Base-by-base conservation (phyloP, 805 yeast genomes). In the Pachysolen tannophilus region DNA sequence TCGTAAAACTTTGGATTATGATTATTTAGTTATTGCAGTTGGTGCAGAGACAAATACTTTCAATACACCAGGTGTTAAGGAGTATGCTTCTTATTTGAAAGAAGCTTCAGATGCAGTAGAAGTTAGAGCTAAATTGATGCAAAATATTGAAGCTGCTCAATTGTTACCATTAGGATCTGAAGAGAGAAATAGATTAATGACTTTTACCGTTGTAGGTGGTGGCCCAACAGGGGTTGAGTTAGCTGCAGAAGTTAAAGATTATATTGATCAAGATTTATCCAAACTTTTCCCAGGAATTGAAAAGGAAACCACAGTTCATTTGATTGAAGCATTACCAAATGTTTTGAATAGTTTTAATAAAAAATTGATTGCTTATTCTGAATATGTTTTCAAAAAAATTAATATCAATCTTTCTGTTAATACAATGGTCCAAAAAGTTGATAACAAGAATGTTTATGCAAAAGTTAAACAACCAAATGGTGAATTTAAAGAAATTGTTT, bases 181-280 rank as follows among this genome's bases (percentile, higher is more conserved):
- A 47, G 94, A 84, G 57, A 77, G 97, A 62, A 74, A 77, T 62
- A 76, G 95, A 58, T 71, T 90, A 50, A 72, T 88, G 56, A 82
- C 80, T 43, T 79, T 87, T 49, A 90, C 90, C 43, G 94, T 90
- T 43, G 94, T 92, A 47, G 97, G 97, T 52, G 97, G 97, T 62
- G 97, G 97, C 45, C 97, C 97, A 56, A 88, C 97, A 29, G 97
- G 97, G 66, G 96, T 88, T 43, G 97, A 87, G 65, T 82, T 87
- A 50, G 96, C 97, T 47, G 97, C 95, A 53, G 97, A 90, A 63
- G 66, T 88, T 49, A 94, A 83, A 64, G 97, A 88, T 61, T 90
- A 84, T 62, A 82, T 87, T 43, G 87, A 83, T 58, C 94, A 88
- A 60, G 97, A 88, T 61, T 70, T 88, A 61, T 63, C 66, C 50